Evolutionary conservation across 768 basidiomycete genomes (phyloP).

Genomic region (Termitomyces sp.): DNA sequence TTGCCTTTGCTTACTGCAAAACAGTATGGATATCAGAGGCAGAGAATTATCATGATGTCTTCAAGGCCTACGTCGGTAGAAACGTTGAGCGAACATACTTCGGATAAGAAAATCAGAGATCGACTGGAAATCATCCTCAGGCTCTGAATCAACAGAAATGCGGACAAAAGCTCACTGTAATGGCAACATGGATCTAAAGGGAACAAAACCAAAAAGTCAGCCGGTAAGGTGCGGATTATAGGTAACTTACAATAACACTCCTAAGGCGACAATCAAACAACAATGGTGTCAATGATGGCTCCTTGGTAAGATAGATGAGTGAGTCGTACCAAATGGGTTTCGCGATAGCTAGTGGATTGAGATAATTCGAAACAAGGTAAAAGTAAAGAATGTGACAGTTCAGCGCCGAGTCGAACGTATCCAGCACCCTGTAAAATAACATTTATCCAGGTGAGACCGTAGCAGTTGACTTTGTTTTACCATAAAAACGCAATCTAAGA

Average conservation of each 20-base stretch:
- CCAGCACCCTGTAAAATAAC: slow-evolving; percentile 37
- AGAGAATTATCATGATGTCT: neutral
- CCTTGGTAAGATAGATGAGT: neutral
- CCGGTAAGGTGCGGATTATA: neutral
- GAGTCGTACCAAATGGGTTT: slow-evolving; percentile 44
- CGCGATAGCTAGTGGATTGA: slow-evolving; percentile 39
- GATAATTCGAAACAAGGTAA: slow-evolving; percentile 54
- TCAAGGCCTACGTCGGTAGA: slow-evolving; percentile 42
- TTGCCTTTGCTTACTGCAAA: slow-evolving; percentile 43
- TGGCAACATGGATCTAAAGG: slow-evolving; percentile 49
- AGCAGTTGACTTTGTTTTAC: slow-evolving; percentile 15
- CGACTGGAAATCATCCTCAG: slow-evolving; percentile 31
- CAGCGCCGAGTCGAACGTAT: slow-evolving; percentile 52
- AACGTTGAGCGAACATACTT: slow-evolving; percentile 46
- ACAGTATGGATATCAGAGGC: neutral
- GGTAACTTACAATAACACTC: slow-evolving; percentile 45
- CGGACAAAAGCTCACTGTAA: slow-evolving; percentile 38
- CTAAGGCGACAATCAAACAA: slow-evolving; percentile 26
- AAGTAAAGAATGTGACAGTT: slow-evolving; percentile 54
- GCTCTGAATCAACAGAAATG: neutral
- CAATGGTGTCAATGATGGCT: neutral
- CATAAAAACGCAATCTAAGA: slow-evolving; percentile 30
- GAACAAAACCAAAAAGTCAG: neutral
- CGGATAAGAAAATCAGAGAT: slow-evolving; percentile 47
- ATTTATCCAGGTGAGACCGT: neutral